Conservation (phyloP, 2,329 filamentous ascomycete species). For the Verticillium longisporum region DNA sequence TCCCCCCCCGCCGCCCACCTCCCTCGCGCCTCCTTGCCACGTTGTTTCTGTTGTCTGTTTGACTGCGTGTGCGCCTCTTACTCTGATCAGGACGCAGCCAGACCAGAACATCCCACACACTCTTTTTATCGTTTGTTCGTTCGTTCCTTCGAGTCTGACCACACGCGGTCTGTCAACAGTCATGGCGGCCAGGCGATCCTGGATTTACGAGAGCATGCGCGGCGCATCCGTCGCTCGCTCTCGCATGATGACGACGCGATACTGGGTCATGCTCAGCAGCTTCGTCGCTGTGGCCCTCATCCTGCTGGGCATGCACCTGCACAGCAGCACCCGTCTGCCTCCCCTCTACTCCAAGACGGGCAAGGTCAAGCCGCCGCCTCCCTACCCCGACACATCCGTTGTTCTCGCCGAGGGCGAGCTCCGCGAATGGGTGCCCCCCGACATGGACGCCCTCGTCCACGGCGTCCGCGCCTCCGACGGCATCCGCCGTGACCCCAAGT, state of each 20-base stretch:
- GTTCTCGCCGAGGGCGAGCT: background rate
- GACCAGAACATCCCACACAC: no score
- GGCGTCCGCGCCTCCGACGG: conserved; percentile 2
- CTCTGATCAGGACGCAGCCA: no score
- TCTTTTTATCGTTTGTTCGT: no score
- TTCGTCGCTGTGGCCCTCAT: background rate
- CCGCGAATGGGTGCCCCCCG: background rate
- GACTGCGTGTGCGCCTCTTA: no score
- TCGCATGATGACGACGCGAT: background rate
- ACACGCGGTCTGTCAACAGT: conserved; percentile 14
- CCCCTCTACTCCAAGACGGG: background rate
- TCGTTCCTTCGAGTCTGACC: no score
- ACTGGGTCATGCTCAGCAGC: background rate
- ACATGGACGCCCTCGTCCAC: conserved; percentile 6
- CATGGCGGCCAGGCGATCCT: conserved; percentile 19
- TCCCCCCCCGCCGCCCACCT: no score
- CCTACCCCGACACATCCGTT: background rate
- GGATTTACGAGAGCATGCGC: background rate
- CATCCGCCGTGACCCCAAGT: conserved; percentile 4
- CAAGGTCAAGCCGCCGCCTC: background rate
- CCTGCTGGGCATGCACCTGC: background rate
- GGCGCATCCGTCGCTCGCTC: background rate
- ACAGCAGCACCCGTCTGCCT: background rate
- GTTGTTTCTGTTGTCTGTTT: no score
- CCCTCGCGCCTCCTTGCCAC: no score